Evolutionary conservation across 2,329 filamentous ascomycete genomes (phyloP).

Genomic region (Colletotrichum sp.): DNA sequence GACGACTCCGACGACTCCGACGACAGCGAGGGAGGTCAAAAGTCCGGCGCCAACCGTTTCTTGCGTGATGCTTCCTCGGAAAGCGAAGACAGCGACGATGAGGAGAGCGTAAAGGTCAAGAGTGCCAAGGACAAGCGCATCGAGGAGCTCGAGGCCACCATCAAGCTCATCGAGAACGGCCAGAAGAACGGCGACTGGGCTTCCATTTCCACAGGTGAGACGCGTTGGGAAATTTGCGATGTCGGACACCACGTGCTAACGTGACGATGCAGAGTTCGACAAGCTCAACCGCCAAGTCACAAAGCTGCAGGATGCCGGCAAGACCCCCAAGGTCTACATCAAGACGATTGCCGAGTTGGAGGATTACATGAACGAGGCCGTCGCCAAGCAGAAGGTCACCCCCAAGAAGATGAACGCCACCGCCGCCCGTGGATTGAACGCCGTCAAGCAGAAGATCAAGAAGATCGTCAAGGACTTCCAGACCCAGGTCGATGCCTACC

Average conservation of each 20-base stretch:
- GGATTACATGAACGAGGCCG: slow-evolving; percentile 90
- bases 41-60: slow-evolving; percentile 81
- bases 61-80: slow-evolving; percentile 73
- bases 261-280: slow-evolving; percentile 74
- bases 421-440: slow-evolving; percentile 92
- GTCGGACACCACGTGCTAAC: not conserved
- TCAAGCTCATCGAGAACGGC: slow-evolving; percentile 93
- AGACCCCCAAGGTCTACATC: slow-evolving; percentile 89
- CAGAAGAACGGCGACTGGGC: slow-evolving; percentile 98
- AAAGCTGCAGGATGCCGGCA: slow-evolving; percentile 78
- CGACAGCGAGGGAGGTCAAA: slow-evolving; percentile 69
- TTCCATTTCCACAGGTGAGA: slow-evolving; percentile 83
- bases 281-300: slow-evolving; percentile 87
- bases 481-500: slow-evolving; percentile 84
- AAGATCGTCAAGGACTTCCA: slow-evolving; percentile 98
- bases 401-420: slow-evolving; percentile 99
- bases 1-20: slow-evolving; percentile 57
- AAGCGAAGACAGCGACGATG: slow-evolving; percentile 86
- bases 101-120: slow-evolving; percentile 86
- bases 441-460: slow-evolving; percentile 97
- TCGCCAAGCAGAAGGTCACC: slow-evolving; percentile 94
- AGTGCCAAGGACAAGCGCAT: slow-evolving; percentile 97
- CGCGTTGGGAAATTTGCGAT: not conserved
- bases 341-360: slow-evolving; percentile 93
- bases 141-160: slow-evolving; percentile 89